These are phyloP conservation scores for Dentipellis sp. DNA, from an alignment of 768 basidiomycete species.

Conservation along the genomic window DNA sequence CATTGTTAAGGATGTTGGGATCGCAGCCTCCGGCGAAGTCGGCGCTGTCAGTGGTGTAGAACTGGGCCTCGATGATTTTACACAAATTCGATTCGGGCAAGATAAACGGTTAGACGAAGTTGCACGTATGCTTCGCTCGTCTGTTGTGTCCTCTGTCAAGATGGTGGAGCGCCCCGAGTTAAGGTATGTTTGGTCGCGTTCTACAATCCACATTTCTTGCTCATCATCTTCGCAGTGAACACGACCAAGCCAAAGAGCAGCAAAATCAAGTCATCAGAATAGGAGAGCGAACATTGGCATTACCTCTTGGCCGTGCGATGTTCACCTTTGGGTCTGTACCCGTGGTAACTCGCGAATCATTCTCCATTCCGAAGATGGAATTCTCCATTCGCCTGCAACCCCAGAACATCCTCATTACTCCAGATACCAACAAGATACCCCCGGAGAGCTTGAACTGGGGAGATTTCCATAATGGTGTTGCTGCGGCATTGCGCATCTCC, in stretches of 20 bases:
- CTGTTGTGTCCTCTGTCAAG: constrained; percentile 54
- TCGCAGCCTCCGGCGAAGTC: constrained; percentile 43
- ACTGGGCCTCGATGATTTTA: constrained; percentile 61
- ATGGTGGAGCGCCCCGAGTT: constrained; percentile 59
- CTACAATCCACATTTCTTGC: neutral
- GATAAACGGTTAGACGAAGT: constrained; percentile 90
- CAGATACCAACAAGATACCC: constrained; percentile 66
- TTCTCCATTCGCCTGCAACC: constrained; percentile 69
- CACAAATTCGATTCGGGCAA: constrained; percentile 80
- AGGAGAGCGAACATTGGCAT: constrained; percentile 80
- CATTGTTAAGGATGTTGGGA: constrained; percentile 8
- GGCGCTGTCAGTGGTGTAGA: constrained; percentile 63
- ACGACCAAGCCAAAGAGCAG: constrained; percentile 80
- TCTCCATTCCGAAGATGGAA: constrained; percentile 72
- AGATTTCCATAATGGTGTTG: constrained; percentile 97
- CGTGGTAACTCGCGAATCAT: constrained; percentile 68
- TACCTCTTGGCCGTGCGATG: constrained; percentile 85
- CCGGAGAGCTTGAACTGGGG: constrained; percentile 79
- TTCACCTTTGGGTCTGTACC: constrained; percentile 84
- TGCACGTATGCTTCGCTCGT: constrained; percentile 82
- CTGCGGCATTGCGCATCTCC: constrained; percentile 79
- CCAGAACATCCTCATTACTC: constrained; percentile 49
- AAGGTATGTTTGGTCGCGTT: constrained; percentile 35
- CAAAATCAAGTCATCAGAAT: constrained; percentile 74
- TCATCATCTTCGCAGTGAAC: constrained; percentile 48